phyloP scores from a whole-genome alignment of 176 grass and related monocot genomes.

The Zea mays region Zm-B73-REFERENCE-NAM-5.0 NC_050097.1:201070001-201070500 shows the following conservation, averaged over 20 bases:
- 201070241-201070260: slow-evolving; percentile 39
- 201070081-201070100: neutral
- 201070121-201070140: slow-evolving; percentile 21
- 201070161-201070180: slow-evolving; percentile 1
- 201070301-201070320: slow-evolving; percentile 67
- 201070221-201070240: slow-evolving; percentile 40
- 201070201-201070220: slow-evolving; percentile 95
- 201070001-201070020: slow-evolving; percentile 33
- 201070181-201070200: slow-evolving; percentile 36
- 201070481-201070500: slow-evolving; percentile 76
- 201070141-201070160: slow-evolving; percentile 28
- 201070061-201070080: slow-evolving; percentile 9
- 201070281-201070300: slow-evolving; percentile 56
- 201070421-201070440: slow-evolving; percentile 32
- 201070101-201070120: slow-evolving; percentile 21
- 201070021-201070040: slow-evolving; percentile 25
- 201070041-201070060: slow-evolving; percentile 29
- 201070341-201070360: slow-evolving; percentile 83
- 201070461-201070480: slow-evolving; percentile 54
- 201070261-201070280: slow-evolving; percentile 68
- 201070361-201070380: slow-evolving; percentile 88
- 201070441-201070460: slow-evolving; percentile 38
- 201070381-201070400: slow-evolving; percentile 75
- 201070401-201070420: slow-evolving; percentile 79
- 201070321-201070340: slow-evolving; percentile 70